Evolutionary conservation across 108 stramenopile species (phyloP), one percentile per base, ranked within the genome.

Genomic region (Nannochloropsis oceanica): DNA sequence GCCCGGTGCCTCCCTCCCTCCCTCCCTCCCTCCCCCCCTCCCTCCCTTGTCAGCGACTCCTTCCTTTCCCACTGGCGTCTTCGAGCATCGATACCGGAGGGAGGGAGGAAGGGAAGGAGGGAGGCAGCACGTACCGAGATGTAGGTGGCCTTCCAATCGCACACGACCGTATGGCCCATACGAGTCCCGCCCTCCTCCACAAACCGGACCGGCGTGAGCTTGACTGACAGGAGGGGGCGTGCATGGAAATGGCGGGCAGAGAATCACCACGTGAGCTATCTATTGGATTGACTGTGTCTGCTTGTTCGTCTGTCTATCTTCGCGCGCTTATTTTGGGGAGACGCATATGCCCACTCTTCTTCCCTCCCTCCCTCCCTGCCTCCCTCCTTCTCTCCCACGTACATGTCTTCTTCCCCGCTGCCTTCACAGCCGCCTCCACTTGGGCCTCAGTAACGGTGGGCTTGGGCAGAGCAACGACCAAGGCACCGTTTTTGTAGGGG

Each of bases 101-200:
- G 34, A 34, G 34, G 34, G 5, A 34, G 34, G 59, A 8, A n/a
- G 59, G 59, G n/a, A n/a, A 8, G n/a, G 59, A n/a, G 59, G 59
- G 59, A 73, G n/a, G 59, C 5, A n/a, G 59, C 22, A 73, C 59
- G 18, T 73, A 73, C 59, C 59, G 59, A 73, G 59, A 73, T n/a
- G 59, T 73, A 73, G 59, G 59, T 87, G 80, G 87, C 87, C 13
- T 87, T 83, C 87, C 87, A 87, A 44, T 87, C 80, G 43, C 83
- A 84, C 44, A 84, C 81, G 83, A 87, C 87, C 13, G 87, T 87
- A 83, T 87, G 87, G 20, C 87, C 87, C 84, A 87, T 84, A 79
- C 84, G 79, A 8, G 87, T 87, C 8, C 87, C 87, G 11, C 87
- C 87, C 43, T 87, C 87, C 79, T 87, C 87, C 43, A 87, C 87